These are phyloP conservation scores for Boechera retrofracta DNA, from an alignment of 345 rosid genomes.

Conservation along the genomic window DNA sequence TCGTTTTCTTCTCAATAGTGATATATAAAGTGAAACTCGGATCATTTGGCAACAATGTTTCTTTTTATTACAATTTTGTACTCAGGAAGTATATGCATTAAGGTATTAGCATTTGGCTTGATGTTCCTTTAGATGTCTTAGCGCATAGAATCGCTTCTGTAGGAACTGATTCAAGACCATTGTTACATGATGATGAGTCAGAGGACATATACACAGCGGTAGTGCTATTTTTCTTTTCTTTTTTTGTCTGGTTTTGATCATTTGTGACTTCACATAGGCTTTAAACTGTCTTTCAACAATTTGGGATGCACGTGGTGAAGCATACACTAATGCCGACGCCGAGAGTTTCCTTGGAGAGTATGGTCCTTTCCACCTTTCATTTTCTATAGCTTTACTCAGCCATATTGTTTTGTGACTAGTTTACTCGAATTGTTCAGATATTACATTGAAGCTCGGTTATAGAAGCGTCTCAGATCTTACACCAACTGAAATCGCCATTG, in stretches of 20 bases:
- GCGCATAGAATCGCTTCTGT: conserved; percentile 87
- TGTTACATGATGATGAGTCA: conserved; percentile 64
- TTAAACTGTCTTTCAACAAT: conserved; percentile 68
- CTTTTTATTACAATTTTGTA: background rate
- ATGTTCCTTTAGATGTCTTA: conserved; percentile 94
- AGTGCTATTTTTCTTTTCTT: too few relatives aligned
- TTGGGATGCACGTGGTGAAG: conserved; percentile 65
- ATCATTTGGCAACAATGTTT: background rate
- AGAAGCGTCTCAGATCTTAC: conserved; percentile 63
- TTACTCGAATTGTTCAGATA: conserved; percentile 52
- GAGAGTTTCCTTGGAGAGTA: conserved; percentile 82
- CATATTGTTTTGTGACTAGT: conserved; percentile 13
- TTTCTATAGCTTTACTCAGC: conserved; percentile 15
- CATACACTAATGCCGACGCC: conserved; percentile 76
- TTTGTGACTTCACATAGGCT: conserved; percentile 54
- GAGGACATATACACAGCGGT: conserved; percentile 82
- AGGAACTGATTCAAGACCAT: conserved; percentile 91
- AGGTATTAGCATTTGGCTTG: conserved; percentile 90
- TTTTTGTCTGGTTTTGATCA: conserved; percentile 12
- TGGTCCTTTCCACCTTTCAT: conserved; percentile 17
- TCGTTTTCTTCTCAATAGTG: conserved; percentile 19
- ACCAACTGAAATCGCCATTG: conserved; percentile 75
- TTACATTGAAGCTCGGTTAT: conserved; percentile 70
- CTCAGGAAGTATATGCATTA: conserved; percentile 77
- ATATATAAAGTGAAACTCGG: conserved; percentile 5